Percentiles rank a stretch among this genome's conserved stretches.
These are phyloP conservation scores for Acacia confusa DNA, from an alignment of 306 rosid genomes.

Conservation along the genomic window DNA sequence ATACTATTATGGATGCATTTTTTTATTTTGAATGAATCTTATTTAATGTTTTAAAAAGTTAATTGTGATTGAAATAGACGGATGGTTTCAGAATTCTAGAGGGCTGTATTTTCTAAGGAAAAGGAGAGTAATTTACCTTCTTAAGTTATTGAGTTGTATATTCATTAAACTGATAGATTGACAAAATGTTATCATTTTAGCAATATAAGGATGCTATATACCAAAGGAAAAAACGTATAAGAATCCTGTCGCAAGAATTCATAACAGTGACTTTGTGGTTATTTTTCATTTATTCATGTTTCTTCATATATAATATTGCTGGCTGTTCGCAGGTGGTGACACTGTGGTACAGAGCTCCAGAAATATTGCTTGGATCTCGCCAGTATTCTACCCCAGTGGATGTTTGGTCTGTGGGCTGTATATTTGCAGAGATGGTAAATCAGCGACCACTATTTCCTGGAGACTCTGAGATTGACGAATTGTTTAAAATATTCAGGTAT, in stretches of 20 bases:
- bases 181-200: background rate
- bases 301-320: background rate
- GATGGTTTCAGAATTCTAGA: background rate
- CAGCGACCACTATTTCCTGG: conserved; percentile 94
- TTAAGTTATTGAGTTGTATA: background rate
- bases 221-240: background rate
- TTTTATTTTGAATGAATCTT: background rate
- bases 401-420: conserved; percentile 99
- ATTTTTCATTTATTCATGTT: too few relatives aligned
- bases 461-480: conserved; percentile 97
- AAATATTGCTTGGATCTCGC: conserved; percentile 97
- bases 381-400: conserved; percentile 98
- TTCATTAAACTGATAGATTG: background rate
- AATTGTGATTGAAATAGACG: background rate
- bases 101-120: background rate
- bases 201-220: conserved; percentile 2
- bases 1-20: background rate
- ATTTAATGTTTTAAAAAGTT: background rate
- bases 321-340: conserved; percentile 53
- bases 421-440: conserved; percentile 98
- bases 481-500: conserved; percentile 55
- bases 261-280: background rate
- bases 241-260: background rate
- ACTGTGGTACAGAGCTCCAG: conserved; percentile 99
- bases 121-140: background rate